Base-by-base conservation (phyloP, 345 rosid species). In the Iberis pinnata region DNA sequence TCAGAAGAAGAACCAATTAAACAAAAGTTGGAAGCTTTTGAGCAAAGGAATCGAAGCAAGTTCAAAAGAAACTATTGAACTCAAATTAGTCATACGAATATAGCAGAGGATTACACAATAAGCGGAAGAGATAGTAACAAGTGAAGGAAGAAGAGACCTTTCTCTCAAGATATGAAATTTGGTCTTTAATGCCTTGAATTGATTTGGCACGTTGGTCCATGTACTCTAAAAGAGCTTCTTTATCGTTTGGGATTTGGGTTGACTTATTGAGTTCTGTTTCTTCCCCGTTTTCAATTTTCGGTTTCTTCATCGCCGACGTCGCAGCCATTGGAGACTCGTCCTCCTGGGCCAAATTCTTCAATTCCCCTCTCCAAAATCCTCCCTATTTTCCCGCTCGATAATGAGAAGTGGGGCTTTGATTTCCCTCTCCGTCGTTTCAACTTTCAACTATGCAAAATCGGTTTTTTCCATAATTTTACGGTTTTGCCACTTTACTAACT, bases 161-260 rank as follows among this genome's bases (percentile, higher is more conserved):
- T 1, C 62, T 47, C 11, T 67, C 67, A 7, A 60, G 2, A 12
- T 0, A 15, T 24, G 67, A 31, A 19, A 47, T 49, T 39, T 67
- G 62, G 18, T 60, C 47, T 47, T 54, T 60, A 47, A 53, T 41
- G 50, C 13, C 1, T 47, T 67, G 40, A 47, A 67, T 47, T 9
- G 41, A 60, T 3, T 47, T 53, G 18, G 72, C 62, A 39, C 52
- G 67, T 29, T 60, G 43, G 67, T 67, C 67, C 67, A 67, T 67
- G 58, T 37, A 67, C 12, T 53, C 67, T 41, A 67, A 33, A 1
- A 67, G 67, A 47, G 57, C 27, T 53, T 67, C 72, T 33, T 17
- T 60, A 67, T 54, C 41, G 25, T 60, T 42, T 35, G 72, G 72
- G 46, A 60, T 67, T 53, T 14, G 37, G 6, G 53, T 20, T 12